These are phyloP conservation scores for Pugionium cornutum DNA, from an alignment of 345 rosid genomes.

Conservation along the genomic window DNA sequence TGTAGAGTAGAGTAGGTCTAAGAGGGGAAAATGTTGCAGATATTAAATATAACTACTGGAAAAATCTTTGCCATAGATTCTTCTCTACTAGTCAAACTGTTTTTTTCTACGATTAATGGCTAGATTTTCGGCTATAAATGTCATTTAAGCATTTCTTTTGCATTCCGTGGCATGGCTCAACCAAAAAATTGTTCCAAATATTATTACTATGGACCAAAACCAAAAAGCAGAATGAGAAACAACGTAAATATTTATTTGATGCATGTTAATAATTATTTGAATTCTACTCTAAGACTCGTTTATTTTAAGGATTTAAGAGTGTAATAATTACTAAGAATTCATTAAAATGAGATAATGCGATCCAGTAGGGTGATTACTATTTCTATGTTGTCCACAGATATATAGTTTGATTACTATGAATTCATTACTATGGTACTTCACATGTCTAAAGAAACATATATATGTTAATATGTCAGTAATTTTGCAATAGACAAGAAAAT, in stretches of 20 bases:
- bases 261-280: not conserved
- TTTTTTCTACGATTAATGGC: constrained; percentile 9
- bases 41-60: constrained; percentile 36
- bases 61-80: constrained; percentile 39
- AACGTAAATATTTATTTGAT: not conserved
- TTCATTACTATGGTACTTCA: not conserved
- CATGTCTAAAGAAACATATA: not conserved
- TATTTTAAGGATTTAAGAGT: no score
- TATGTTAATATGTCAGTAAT: not conserved
- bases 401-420: not conserved
- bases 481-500: no score
- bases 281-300: not conserved
- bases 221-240: not conserved
- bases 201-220: not conserved
- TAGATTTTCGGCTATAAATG: constrained; percentile 1
- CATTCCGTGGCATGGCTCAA: not conserved
- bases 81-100: constrained; percentile 28
- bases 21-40: constrained; percentile 28
- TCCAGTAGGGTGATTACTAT: not conserved
- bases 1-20: constrained; percentile 40
- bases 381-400: no score
- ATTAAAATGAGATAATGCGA: not conserved
- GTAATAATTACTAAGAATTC: not conserved
- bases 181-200: not conserved
- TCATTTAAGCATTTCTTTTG: constrained; percentile 1